A percentile compares a stretch with the other conserved stretches of the same genome.
These are phyloP conservation scores for Aspergillus nidulans DNA, from an alignment of 495 filamentous ascomycete species.

Conservation along the genomic window DNA sequence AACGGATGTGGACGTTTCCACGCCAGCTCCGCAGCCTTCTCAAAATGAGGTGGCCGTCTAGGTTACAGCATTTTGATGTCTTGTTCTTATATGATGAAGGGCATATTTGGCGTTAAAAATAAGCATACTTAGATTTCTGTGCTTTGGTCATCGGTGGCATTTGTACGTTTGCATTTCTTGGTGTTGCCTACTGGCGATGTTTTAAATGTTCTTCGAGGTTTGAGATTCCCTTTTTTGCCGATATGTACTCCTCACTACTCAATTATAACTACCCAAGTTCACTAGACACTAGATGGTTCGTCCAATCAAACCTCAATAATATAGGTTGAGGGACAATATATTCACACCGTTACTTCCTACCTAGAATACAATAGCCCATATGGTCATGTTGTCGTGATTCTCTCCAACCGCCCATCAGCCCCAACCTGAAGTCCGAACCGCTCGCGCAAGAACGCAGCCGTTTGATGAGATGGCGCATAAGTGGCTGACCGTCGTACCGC, in stretches of 20 bases:
- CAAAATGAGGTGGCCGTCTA: slow-evolving; percentile 29
- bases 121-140: neutral
- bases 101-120: neutral
- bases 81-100: neutral
- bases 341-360: neutral
- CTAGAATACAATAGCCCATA: slow-evolving; percentile 11
- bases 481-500: slow-evolving; percentile 21
- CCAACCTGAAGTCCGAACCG: slow-evolving; percentile 41
- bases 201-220: neutral
- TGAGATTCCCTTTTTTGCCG: slow-evolving; percentile 18
- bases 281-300: neutral
- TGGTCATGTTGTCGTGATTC: slow-evolving; percentile 21
- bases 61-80: slow-evolving; percentile 8
- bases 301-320: too few species aligned
- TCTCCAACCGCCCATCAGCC: slow-evolving; percentile 35
- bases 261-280: neutral
- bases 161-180: slow-evolving; percentile 17
- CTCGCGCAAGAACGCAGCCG: slow-evolving; percentile 41
- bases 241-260: neutral
- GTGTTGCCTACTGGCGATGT: slow-evolving; percentile 8
- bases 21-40: slow-evolving; percentile 21
- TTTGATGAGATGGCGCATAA: slow-evolving; percentile 34
- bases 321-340: neutral
- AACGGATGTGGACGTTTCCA: slow-evolving; percentile 17
- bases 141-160: neutral